Conservation (phyloP, 139 green algal genomes). For the Mesotaenium endlicherianum region DNA sequence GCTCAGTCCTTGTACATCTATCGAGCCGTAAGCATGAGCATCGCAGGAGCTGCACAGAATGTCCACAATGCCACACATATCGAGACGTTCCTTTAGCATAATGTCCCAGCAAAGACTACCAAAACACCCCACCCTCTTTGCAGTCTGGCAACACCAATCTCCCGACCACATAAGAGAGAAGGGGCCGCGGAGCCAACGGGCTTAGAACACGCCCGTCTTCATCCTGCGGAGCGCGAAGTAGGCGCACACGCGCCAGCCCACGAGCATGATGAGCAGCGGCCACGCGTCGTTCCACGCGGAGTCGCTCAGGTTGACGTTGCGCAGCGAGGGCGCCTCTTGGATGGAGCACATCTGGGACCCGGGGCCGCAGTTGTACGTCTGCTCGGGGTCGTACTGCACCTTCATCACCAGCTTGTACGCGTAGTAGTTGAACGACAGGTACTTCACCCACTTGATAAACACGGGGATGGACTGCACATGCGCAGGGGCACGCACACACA, state of each 20-base stretch:
- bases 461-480: slow-evolving; percentile 54
- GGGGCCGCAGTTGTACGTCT: slow-evolving; percentile 15
- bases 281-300: background rate
- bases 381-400: background rate
- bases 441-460: slow-evolving; percentile 66
- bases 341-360: background rate
- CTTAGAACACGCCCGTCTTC: slow-evolving; percentile 6
- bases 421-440: slow-evolving; percentile 64
- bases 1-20: too few species aligned
- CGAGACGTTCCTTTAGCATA: too few species aligned
- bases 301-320: background rate
- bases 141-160: too few species aligned
- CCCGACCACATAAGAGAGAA: too few species aligned
- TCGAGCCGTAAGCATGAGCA: too few species aligned
- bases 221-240: slow-evolving; percentile 10
- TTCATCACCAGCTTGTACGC: slow-evolving; percentile 19
- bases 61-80: too few species aligned
- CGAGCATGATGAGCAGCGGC: background rate
- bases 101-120: too few species aligned
- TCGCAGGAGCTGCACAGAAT: too few species aligned
- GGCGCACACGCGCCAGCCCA: background rate
- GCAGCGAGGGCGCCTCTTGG: background rate
- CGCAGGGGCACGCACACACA: background rate
- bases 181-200: too few species aligned
- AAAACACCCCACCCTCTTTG: too few species aligned